Evolutionary conservation across 176 grass and related monocot species (phyloP).

Genomic region (Eleusine indica): DNA sequence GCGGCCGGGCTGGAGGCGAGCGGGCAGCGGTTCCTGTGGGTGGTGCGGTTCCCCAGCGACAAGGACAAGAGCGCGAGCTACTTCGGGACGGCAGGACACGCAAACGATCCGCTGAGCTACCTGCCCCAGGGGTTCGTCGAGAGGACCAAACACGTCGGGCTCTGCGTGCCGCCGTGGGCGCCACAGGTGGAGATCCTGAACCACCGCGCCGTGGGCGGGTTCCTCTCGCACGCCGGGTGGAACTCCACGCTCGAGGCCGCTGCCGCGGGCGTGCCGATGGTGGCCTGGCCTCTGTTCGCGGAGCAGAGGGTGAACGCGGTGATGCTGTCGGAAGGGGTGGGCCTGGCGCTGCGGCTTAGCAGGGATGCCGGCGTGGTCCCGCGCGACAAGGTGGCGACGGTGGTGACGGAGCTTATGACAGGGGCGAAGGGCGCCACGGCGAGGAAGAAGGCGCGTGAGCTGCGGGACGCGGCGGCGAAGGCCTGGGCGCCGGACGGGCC

Average conservation of each 20-base stretch:
- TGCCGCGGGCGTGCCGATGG: constrained; percentile 37
- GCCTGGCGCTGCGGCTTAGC: constrained; percentile 21
- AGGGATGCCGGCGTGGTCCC: constrained; percentile 23
- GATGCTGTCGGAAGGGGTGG: constrained; percentile 39
- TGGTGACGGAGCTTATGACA: constrained; percentile 48
- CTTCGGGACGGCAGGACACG: neutral
- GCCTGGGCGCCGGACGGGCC: constrained; percentile 33
- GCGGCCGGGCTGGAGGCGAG: constrained; percentile 68
- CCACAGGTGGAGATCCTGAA: constrained; percentile 58
- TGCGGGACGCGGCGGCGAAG: constrained; percentile 32
- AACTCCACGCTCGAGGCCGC: constrained; percentile 68
- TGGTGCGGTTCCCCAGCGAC: constrained; percentile 48
- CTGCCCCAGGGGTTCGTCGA: constrained; percentile 44
- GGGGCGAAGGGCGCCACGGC: constrained; percentile 40
- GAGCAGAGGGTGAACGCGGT: constrained; percentile 53
- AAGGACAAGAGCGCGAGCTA: constrained; percentile 24
- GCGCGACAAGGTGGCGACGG: constrained; percentile 36
- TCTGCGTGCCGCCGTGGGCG: constrained; percentile 48
- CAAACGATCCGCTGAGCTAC: constrained; percentile 19
- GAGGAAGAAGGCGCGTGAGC: constrained; percentile 7
- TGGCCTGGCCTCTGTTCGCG: constrained; percentile 51
- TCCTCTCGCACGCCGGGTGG: constrained; percentile 67
- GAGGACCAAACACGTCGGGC: constrained; percentile 38
- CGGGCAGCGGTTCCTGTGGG: constrained; percentile 70
- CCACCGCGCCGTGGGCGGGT: constrained; percentile 53